These are phyloP conservation scores for Monilinia polystroma DNA, from an alignment of 2,329 filamentous ascomycete species.

Conservation along the genomic window DNA sequence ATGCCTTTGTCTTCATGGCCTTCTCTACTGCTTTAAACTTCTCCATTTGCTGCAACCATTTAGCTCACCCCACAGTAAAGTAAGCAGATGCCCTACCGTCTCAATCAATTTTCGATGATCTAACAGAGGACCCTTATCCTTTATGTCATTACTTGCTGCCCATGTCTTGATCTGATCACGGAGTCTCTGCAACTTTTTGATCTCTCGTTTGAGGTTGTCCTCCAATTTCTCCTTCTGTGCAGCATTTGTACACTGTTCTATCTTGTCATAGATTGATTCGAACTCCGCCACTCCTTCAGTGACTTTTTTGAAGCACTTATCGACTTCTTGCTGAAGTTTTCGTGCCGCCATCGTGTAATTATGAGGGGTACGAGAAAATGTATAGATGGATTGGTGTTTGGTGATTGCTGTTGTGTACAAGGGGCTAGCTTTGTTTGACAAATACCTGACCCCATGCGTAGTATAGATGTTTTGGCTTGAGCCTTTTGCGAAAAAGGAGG, in stretches of 20 bases:
- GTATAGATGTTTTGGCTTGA: conserved; percentile 16
- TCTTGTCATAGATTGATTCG: conserved; percentile 96
- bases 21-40: conserved; percentile 99
- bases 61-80: conserved; percentile 31
- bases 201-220: conserved; percentile 97
- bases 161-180: conserved; percentile 99
- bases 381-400: conserved; percentile 27
- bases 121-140: conserved; percentile 93
- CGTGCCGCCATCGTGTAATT: conserved; percentile 77
- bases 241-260: conserved; percentile 84
- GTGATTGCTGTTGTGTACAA: conserved; percentile 34
- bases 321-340: conserved; percentile 96
- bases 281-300: conserved; percentile 89
- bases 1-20: conserved; percentile 99
- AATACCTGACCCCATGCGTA: conserved; percentile 35
- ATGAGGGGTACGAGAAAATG: conserved; percentile 27
- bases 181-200: conserved; percentile 97
- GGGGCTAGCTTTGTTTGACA: conserved; percentile 34
- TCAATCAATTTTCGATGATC: conserved; percentile 96
- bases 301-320: conserved; percentile 99
- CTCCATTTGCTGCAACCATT: conserved; percentile 81
- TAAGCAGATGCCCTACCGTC: conserved; percentile 60
- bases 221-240: conserved; percentile 98
- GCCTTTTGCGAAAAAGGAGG: conserved; percentile 18
- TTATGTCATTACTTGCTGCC: conserved; percentile 98